These are phyloP conservation scores for Didymella pomorum DNA, from an alignment of 2,329 filamentous ascomycete genomes.

Conservation along the genomic window DNA sequence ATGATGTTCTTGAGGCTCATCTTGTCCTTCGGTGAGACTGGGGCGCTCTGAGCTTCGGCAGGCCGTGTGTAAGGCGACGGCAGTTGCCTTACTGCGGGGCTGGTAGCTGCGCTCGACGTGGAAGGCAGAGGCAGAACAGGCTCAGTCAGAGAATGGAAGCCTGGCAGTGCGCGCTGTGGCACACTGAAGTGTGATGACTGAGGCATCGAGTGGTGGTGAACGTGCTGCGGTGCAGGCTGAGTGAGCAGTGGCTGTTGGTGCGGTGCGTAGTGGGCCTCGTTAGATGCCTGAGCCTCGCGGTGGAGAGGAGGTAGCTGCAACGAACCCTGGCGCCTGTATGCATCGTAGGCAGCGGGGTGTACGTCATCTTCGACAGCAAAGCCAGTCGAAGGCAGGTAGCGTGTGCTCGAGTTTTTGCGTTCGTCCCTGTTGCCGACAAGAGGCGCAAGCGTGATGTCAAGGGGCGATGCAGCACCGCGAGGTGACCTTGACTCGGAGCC, in stretches of 20 bases:
- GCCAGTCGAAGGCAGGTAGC: conserved; percentile 49
- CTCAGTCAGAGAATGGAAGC: conserved; percentile 46
- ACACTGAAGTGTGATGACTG: conserved; percentile 36
- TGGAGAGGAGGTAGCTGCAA: conserved; percentile 47
- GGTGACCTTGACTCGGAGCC: conserved; percentile 59
- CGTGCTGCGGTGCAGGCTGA: conserved; percentile 41
- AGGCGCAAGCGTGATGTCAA: conserved; percentile 54
- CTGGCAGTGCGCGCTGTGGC: conserved; percentile 41
- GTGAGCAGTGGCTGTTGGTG: conserved; percentile 42
- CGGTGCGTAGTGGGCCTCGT: conserved; percentile 35
- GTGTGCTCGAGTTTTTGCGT: conserved; percentile 49
- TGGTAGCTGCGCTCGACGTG: conserved; percentile 31
- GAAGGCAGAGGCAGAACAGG: conserved; percentile 39
- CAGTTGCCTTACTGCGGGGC: conserved; percentile 44
- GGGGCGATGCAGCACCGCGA: conserved; percentile 54
- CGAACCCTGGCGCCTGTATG: conserved; percentile 41
- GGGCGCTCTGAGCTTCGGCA: conserved; percentile 41
- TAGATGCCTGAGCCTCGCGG: conserved; percentile 35
- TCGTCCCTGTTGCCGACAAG: conserved; percentile 48
- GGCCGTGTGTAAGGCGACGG: conserved; percentile 41
- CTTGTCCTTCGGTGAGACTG: conserved; percentile 44
- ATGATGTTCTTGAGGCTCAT: conserved; percentile 49
- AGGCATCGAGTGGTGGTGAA: conserved; percentile 45
- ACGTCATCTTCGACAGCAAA: conserved; percentile 51
- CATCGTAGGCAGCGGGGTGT: conserved; percentile 34